Base-by-base conservation (phyloP, 1,284 basidiomycete species). In the Mrakiaceae sp. region DNA sequence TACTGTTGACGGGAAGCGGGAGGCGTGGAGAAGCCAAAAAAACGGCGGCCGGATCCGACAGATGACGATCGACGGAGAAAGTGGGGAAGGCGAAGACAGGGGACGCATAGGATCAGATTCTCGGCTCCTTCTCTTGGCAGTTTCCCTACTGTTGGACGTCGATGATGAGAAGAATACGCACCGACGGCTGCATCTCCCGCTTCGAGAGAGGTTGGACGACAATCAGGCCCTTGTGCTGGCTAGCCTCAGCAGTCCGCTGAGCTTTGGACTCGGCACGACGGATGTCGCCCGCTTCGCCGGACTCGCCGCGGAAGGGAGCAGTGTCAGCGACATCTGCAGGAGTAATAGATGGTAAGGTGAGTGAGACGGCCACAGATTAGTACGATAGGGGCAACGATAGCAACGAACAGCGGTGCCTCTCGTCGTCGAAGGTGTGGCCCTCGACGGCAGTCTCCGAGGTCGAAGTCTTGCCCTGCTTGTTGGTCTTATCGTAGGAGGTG, bases 151-250 rank as follows among this genome's bases (percentile, higher is more conserved):
- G 49, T n/a, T 51, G 11, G 11, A n/a, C n/a, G 49, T 11, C 49
- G 49, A 51, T 11, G 49, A 51, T 51, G 49, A 51, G 49, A 51
- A 51, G 49, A 11, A 51, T 2, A n/a, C 49, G 16, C n/a, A 51
- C 27, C 27, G 16, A 46, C 10, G 70, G 68, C 83, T 91, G 89
- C 89, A 91, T 90, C 77, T 92, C 89, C 60, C 81, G 82, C 67
- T 83, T 82, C 77, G 84, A 87, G 73, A 92, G 78, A 2, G 90
- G 89, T 73, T 92, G 87, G 7, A 92, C 89, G 66, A 78, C 79
- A 68, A 90, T 86, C 72, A 86, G 72, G 62, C 63, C 63, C 16
- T 49, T 43, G 12, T 52, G 11, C 11, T 52, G 9, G 48, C 48
- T 16, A 16, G 51, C 12, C 11, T 12, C 27, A 27, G 27, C 27